Conservation (phyloP, 805 yeast genomes). For the Ogataea populi-albae region DNA sequence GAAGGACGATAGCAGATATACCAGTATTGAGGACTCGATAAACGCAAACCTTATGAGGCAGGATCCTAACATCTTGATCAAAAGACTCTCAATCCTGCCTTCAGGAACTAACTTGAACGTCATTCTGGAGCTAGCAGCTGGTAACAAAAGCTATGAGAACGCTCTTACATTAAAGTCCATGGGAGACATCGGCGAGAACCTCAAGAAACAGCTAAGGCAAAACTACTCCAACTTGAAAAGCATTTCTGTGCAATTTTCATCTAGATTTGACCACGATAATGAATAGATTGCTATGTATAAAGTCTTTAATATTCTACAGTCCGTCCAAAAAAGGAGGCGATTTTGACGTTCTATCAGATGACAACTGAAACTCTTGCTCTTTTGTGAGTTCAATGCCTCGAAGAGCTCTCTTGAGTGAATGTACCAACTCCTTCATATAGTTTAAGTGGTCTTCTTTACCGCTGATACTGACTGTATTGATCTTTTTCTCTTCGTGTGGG, state of each 20-base stretch:
- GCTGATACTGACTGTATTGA: conserved; percentile 70
- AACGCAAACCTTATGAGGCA: conserved; percentile 32
- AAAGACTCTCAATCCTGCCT: conserved; percentile 44
- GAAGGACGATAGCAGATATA: conserved; percentile 47
- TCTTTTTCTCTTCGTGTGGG: conserved; percentile 66
- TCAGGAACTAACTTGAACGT: conserved; percentile 54
- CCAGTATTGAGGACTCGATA: conserved; percentile 36
- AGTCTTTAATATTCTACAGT: conserved; percentile 6
- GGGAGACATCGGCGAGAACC: conserved; percentile 27
- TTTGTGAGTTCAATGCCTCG: conserved; percentile 54
- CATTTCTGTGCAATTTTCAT: conserved; percentile 33
- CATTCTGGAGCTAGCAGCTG: conserved; percentile 31
- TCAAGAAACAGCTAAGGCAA: conserved; percentile 30
- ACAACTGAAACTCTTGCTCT: conserved; percentile 48
- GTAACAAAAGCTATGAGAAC: conserved; percentile 30
- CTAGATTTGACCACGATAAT: conserved; percentile 5
- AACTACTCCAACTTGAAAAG: conserved; percentile 35
- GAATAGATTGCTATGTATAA: no score
- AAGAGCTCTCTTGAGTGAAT: conserved; percentile 34
- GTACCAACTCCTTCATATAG: conserved; percentile 40
- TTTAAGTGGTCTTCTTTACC: conserved; percentile 46
- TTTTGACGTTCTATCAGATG: conserved; percentile 5
- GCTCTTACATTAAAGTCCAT: conserved; percentile 32
- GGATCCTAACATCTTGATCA: conserved; percentile 32
- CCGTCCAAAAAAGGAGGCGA: neutral